phyloP scores from a whole-genome alignment of 225 moss, liverwort and hornwort genomes.

The Physcomitrium patens region DNA sequence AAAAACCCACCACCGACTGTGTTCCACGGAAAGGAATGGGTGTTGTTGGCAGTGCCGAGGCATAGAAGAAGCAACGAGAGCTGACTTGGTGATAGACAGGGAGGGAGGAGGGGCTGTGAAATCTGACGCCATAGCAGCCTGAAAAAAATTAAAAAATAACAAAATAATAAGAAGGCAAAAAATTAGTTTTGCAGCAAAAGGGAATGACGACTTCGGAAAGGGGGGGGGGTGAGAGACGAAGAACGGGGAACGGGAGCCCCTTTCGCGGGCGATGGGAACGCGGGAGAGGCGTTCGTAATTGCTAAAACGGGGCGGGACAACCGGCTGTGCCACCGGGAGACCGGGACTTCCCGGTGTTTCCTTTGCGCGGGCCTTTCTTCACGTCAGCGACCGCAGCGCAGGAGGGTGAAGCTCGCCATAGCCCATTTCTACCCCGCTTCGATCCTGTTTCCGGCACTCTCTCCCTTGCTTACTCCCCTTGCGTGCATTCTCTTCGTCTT shows the following conservation, averaged over 20 bases:
- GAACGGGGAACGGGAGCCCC: background rate
- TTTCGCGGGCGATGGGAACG: background rate
- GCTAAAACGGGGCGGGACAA: background rate
- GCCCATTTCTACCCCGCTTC: constrained; percentile 32
- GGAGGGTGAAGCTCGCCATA: constrained; percentile 23
- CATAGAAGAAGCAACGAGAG: too few species aligned
- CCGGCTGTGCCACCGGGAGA: constrained; percentile 1
- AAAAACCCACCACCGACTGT: too few species aligned
- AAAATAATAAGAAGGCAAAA: too few species aligned
- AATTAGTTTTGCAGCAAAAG: too few species aligned
- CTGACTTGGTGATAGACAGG: too few species aligned
- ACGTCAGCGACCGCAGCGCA: constrained; percentile 29
- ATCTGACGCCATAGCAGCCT: too few species aligned
- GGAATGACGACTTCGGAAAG: too few species aligned
- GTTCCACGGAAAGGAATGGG: too few species aligned
- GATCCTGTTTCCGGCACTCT: constrained; percentile 12
- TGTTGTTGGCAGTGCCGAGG: too few species aligned
- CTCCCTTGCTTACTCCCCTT: background rate
- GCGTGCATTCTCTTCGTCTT: background rate
- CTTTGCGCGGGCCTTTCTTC: constrained; percentile 39
- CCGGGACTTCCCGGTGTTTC: constrained; percentile 21
- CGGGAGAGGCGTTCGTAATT: background rate
- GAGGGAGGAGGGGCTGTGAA: too few species aligned
- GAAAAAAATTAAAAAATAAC: too few species aligned
- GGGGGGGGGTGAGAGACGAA: background rate